Base-by-base conservation (phyloP, 1,284 basidiomycete genomes). In the Ceratobasidium sp. region DNA sequence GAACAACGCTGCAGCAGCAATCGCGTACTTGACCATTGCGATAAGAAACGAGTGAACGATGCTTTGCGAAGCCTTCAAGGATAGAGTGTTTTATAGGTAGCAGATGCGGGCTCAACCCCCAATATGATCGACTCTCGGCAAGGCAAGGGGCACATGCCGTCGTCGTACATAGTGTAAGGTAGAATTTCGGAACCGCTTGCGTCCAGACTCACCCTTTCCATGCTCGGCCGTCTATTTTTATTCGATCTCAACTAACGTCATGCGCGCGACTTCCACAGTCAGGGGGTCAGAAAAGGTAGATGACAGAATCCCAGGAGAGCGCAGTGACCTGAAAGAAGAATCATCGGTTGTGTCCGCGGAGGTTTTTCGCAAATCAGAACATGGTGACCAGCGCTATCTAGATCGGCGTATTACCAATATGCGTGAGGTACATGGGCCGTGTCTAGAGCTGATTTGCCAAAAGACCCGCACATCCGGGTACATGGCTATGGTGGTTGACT, bases 141-240 rank as follows among this genome's bases (percentile, higher is more conserved):
- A 13, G 39, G n/a, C 39, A n/a, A 26, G 23, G 67, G 51, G 49
- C 67, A 69, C 49, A 69, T 73, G 71, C 70, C 40, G 6, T n/a
- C n/a, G 33, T 15, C 28, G 44, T 23, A 28, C 66, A 68, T 9
- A 64, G 0, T 6, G n/a, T 20, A 40, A 39, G 73, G 73, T 67
- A 51, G 63, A 76, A 76, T 76, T 20, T 76, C 73, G 73, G 73
- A 39, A 56, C 33, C 33, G 39, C 33, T 39, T 2, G 51, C 23
- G 10, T 51, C 58, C 60, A 12, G 18, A 28, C 44, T 23, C 51
- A 40, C 58, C 23, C 39, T 64, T 46, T 39, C 28, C 18, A 28
- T 12, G 20, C 49, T 39, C 7, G 6, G 44, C 20, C 12, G 42
- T 26, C 10, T 28, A 58, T 13, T 46, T 61, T 20, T 15, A 56